A percentile compares a stretch with the other conserved stretches of the same genome.
Conservation (phyloP, 768 basidiomycete genomes). For the Asterophora lycoperdoides region DNA sequence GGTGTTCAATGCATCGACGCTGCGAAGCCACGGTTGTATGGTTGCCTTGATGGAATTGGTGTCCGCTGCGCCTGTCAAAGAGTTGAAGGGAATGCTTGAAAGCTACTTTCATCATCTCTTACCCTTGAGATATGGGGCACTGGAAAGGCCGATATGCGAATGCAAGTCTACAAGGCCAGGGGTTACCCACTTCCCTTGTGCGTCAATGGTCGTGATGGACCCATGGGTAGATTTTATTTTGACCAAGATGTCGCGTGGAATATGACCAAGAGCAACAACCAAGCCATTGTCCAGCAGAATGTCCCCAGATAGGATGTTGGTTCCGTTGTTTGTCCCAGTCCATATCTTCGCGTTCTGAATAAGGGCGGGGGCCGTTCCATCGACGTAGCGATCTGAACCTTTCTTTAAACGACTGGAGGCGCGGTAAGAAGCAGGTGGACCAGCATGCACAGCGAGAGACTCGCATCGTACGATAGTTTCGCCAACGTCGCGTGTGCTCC, state of each 20-base stretch:
- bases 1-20: conserved; percentile 70
- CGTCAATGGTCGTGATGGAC: conserved; percentile 43
- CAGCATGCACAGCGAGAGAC: conserved; percentile 11
- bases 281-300: conserved; percentile 63
- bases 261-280: conserved; percentile 49
- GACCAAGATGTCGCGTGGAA: conserved; percentile 22
- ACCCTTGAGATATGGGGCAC: conserved; percentile 30
- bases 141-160: conserved; percentile 36
- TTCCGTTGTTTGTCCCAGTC: conserved; percentile 63
- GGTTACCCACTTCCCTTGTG: conserved; percentile 57
- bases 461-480: conserved; percentile 8
- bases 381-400: conserved; percentile 51
- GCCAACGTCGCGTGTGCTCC: background rate
- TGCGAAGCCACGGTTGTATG: conserved; percentile 60
- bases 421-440: conserved; percentile 7
- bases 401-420: conserved; percentile 5
- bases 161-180: conserved; percentile 46
- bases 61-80: conserved; percentile 41
- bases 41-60: conserved; percentile 50
- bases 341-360: conserved; percentile 74
- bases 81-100: background rate
- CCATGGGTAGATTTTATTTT: conserved; percentile 8
- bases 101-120: background rate
- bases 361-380: conserved; percentile 48
- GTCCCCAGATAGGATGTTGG: conserved; percentile 53